Evolutionary conservation across 345 rosid genomes (phyloP).

Genomic region (Pelargonium nanum): DNA sequence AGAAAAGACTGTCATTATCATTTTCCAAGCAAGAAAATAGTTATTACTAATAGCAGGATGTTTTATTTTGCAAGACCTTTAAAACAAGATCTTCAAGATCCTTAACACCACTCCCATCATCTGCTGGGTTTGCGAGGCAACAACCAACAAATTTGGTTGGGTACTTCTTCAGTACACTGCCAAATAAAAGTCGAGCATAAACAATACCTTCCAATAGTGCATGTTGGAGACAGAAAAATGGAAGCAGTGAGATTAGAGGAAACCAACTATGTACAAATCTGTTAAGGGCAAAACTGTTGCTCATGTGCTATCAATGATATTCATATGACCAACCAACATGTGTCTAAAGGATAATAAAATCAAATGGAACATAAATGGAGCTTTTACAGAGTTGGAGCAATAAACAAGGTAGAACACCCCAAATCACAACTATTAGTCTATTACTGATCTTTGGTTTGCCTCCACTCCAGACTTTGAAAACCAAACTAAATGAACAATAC

Average conservation of each 20-base stretch:
- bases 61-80: slow-evolving; percentile 39
- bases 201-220: slow-evolving; percentile 4
- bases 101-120: slow-evolving; percentile 65
- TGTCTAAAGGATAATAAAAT: not conserved
- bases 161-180: slow-evolving; percentile 60
- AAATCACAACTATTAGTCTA: not conserved
- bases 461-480: not conserved
- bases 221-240: slow-evolving; percentile 2
- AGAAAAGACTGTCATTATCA: slow-evolving; percentile 2
- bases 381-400: not conserved
- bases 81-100: slow-evolving; percentile 67
- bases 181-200: slow-evolving; percentile 10
- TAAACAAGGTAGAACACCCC: not conserved
- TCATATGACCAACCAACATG: not conserved
- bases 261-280: not conserved
- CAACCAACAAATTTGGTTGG: slow-evolving; percentile 83
- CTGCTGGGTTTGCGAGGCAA: slow-evolving; percentile 93
- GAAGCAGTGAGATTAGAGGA: not conserved
- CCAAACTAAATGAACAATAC: too few species aligned
- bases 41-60: not conserved
- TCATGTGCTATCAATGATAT: not conserved
- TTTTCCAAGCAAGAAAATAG: not conserved
- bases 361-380: not conserved
- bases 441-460: not conserved
- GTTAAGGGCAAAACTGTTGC: too few species aligned